These are phyloP conservation scores for Myochromella boudieri DNA, from an alignment of 768 basidiomycete genomes.

Conservation along the genomic window DNA sequence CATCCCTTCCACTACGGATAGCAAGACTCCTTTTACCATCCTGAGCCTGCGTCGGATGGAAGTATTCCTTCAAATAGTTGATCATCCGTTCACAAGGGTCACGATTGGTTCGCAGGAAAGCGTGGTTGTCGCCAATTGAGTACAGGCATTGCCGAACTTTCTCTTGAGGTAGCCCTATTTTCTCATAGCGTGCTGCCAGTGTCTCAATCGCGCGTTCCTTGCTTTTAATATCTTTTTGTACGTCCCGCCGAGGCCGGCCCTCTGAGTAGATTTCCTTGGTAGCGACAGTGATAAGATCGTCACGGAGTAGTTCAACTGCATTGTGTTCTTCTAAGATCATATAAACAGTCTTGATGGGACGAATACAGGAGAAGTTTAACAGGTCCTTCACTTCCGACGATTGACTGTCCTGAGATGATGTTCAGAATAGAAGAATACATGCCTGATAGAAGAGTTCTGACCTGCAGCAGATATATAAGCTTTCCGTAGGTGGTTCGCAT, in stretches of 20 bases:
- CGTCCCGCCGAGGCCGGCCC: constrained; percentile 67
- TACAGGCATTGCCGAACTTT: constrained; percentile 76
- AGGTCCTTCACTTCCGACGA: constrained; percentile 78
- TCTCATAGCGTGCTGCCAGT: constrained; percentile 63
- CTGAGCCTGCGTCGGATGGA: constrained; percentile 70
- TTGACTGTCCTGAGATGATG: constrained; percentile 71
- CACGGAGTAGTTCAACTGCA: constrained; percentile 69
- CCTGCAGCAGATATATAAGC: constrained; percentile 80
- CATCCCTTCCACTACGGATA: constrained; percentile 78
- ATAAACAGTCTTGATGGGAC: constrained; percentile 76
- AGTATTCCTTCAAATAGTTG: constrained; percentile 67
- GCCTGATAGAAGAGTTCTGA: constrained; percentile 25
- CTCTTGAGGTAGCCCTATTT: constrained; percentile 61
- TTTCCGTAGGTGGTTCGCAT: constrained; percentile 91
- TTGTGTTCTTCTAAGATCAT: constrained; percentile 60
- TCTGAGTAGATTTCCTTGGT: constrained; percentile 84
- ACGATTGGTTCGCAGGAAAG: constrained; percentile 82
- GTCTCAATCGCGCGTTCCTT: constrained; percentile 86
- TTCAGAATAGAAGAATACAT: constrained; percentile 8
- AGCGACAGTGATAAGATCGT: constrained; percentile 72
- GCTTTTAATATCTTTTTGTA: constrained; percentile 80
- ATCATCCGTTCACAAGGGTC: constrained; percentile 91
- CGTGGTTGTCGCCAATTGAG: constrained; percentile 88
- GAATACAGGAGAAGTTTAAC: constrained; percentile 76
- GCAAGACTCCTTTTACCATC: constrained; percentile 68